These are phyloP conservation scores for Syzygium syzygioides DNA, from an alignment of 441 rosid genomes.

Conservation along the genomic window DNA sequence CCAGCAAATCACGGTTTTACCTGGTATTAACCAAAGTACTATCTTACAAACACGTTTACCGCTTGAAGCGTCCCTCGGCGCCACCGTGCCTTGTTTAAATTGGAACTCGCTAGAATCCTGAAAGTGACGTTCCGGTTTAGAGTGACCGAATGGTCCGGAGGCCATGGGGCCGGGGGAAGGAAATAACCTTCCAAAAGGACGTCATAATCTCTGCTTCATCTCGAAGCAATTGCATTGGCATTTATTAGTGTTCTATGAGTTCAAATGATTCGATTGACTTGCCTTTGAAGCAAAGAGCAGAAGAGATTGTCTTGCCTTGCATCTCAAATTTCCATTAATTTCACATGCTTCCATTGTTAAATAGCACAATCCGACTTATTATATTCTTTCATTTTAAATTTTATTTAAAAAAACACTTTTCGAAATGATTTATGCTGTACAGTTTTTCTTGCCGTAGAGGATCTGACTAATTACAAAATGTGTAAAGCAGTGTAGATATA, in stretches of 20 bases:
- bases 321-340: not conserved
- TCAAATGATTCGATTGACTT: not conserved
- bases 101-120: not conserved
- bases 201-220: not conserved
- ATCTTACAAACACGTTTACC: not conserved
- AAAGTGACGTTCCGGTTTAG: not conserved
- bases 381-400: not conserved
- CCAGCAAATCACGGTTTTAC: not conserved
- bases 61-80: not conserved
- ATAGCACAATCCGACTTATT: not conserved
- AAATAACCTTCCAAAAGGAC: not conserved
- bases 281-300: not conserved
- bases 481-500: not conserved
- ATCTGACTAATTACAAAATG: not conserved
- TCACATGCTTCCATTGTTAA: not conserved
- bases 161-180: not conserved
- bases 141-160: not conserved
- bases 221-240: not conserved
- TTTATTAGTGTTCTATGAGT: not conserved
- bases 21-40: not conserved
- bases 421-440: not conserved
- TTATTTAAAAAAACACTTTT: not conserved
- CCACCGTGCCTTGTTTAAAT: not conserved
- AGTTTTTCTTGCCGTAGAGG: not conserved
- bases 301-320: not conserved